Percentiles rank a stretch among this genome's conserved stretches.
These are phyloP conservation scores for Ricinus communis DNA, from an alignment of 345 rosid species.

Conservation along the genomic window DNA sequence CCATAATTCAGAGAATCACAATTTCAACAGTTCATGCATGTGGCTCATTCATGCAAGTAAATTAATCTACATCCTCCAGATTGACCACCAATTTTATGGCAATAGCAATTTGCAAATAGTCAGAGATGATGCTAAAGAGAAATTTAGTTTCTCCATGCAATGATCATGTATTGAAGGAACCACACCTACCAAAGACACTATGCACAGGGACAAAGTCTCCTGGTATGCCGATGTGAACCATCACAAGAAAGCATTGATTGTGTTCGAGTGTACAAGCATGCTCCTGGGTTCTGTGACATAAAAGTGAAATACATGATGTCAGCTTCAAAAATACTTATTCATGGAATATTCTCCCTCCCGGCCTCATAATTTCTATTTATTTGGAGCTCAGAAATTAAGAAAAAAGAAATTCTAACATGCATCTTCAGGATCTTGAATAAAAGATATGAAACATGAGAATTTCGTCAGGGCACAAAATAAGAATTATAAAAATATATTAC, in stretches of 20 bases:
- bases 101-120: too few relatives aligned
- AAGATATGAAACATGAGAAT: neutral
- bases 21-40: too few relatives aligned
- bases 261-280: conserved; percentile 74
- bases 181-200: conserved; percentile 45
- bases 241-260: conserved; percentile 81
- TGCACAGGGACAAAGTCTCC: conserved; percentile 94
- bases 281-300: conserved; percentile 72
- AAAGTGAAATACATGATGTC: neutral
- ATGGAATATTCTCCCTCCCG: neutral
- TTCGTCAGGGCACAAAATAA: neutral
- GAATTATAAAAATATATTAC: neutral
- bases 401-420: neutral
- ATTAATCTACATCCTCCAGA: too few relatives aligned
- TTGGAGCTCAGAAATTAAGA: neutral
- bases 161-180: conserved; percentile 1
- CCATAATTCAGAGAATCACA: too few relatives aligned
- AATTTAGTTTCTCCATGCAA: neutral
- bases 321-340: neutral
- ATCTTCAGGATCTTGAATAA: neutral
- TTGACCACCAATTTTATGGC: too few relatives aligned
- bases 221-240: conserved; percentile 74
- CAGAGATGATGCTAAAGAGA: too few relatives aligned
- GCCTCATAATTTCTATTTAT: neutral
- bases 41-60: too few relatives aligned